Evolutionary conservation across 176 grass and related monocot species (phyloP), one percentile per base, ranked within the genome.

Genomic region (Coix lacrymajobi): DNA sequence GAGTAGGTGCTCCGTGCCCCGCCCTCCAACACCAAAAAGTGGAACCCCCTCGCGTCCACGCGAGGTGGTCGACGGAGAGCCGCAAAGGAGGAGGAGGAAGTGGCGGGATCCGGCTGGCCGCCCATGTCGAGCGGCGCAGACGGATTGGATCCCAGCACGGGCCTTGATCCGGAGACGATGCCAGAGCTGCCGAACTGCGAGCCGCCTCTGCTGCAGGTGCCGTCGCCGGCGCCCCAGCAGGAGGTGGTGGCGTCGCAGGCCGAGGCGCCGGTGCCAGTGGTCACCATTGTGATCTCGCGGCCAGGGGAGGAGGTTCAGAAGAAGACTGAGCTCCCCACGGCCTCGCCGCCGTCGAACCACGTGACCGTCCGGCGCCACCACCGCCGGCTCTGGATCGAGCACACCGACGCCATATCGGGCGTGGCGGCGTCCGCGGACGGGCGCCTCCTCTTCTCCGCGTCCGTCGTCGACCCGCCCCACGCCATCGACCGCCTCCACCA

Each of bases 401-500:
- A n/a, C n/a, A n/a, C n/a, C n/a, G n/a, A n/a, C n/a, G n/a, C n/a
- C n/a, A n/a, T n/a, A n/a, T n/a, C n/a, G n/a, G n/a, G n/a, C n/a
- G n/a, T n/a, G n/a, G n/a, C n/a, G n/a, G n/a, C n/a, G n/a, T n/a
- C n/a, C n/a, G n/a, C n/a, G n/a, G n/a, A n/a, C n/a, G n/a, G n/a
- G n/a, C n/a, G n/a, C n/a, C n/a, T n/a, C n/a, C n/a, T n/a, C n/a
- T n/a, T n/a, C n/a, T n/a, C n/a, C n/a, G n/a, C n/a, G n/a, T n/a
- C 86, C 58, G 45, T 97, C 70, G 77, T 97, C 63, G 95, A 97
- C 76, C 90, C 81, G 43, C 90, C 81, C 16, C 80, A 72, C 77
- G 90, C 92, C 57, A 98, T 98, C 84, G 92, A 95, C 88, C 86
- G 92, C 90, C 89, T 95, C 85, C 92, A 88, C 88, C 86, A 85